Evolutionary conservation across 129 eudicot genomes (phyloP).

Genomic region (Oenanthe sinensis): DNA sequence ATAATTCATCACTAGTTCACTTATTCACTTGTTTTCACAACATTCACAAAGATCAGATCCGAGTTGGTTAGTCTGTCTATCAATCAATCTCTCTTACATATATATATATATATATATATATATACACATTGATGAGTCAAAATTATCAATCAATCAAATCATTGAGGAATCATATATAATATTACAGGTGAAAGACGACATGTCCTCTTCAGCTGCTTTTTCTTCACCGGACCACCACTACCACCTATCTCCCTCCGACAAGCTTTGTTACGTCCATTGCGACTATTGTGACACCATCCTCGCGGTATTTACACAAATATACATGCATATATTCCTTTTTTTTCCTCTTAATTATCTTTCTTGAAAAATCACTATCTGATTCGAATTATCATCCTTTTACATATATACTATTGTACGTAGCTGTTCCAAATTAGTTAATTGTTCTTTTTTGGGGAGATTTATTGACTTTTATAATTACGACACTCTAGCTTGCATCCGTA

Average conservation of each 20-base stretch:
- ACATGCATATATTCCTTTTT: background rate
- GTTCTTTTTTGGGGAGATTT: background rate
- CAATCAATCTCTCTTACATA: slow-evolving; percentile 22
- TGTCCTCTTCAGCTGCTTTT: slow-evolving; percentile 84
- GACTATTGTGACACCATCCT: slow-evolving; percentile 76
- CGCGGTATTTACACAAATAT: slow-evolving; percentile 31
- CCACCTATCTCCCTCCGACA: slow-evolving; percentile 66
- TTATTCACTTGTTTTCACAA: slow-evolving; percentile 23
- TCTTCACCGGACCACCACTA: slow-evolving; percentile 52
- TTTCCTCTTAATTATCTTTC: background rate
- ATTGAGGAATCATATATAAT: slow-evolving; percentile 5
- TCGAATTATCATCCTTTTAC: too few species aligned
- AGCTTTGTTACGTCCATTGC: slow-evolving; percentile 90
- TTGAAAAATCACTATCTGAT: background rate
- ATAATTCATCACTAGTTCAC: slow-evolving; percentile 6
- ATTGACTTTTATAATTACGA: background rate
- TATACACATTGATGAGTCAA: slow-evolving; percentile 43
- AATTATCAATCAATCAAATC: slow-evolving; percentile 65
- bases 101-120: slow-evolving; percentile 10
- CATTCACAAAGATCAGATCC: slow-evolving; percentile 56
- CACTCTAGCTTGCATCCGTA: background rate
- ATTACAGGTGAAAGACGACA: slow-evolving; percentile 23
- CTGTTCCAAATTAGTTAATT: too few species aligned
- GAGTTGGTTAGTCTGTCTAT: slow-evolving; percentile 74
- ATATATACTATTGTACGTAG: too few species aligned